Evolutionary conservation across 2,329 filamentous ascomycete species (phyloP), one percentile per base, ranked within the genome.

Genomic region (Cytospora piceae): DNA sequence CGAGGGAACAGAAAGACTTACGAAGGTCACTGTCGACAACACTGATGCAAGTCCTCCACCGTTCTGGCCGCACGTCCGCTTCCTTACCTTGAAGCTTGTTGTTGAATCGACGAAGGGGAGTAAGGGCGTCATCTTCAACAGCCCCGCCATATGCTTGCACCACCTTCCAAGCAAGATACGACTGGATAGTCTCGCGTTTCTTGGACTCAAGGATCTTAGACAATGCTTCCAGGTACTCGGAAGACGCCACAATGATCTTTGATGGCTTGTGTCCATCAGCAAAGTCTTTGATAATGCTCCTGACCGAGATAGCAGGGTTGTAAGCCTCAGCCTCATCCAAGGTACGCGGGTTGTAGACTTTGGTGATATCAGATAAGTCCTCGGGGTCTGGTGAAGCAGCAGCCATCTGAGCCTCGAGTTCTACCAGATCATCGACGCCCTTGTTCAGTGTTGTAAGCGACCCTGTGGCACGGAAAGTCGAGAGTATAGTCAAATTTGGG

Each of bases 161-260:
- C 0, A 85, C 82, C 52, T 89, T 89, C 88, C 88, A 91, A n/a
- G 86, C 74, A 64, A 92, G 82, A 71, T 87, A 90, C 17, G 81
- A 79, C 67, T 87, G 83, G 1, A 91, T 71, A 0, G 87, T 83
- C 58, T 80, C 79, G 0, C 83, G 74, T 1, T 85, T 85, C 3
- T 81, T 75, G 1, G 55, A 37, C 22, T 80, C 74, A 24, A 92
- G 71, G 46, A 90, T 83, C 1, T 77, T 72, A 7, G 86, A 84
- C 1, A 91, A 73, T 9, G 84, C 82, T 59, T 84, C 80, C 70
- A 90, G 78, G 70, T 90, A 90, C 1, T 81, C 77, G 0, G 88
- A 87, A 37, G 63, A 64, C 20, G 62, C 58, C 22, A 59, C 53
- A 20, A 63, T 66, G 46, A 64, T 63, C 55, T 68, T 68, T 29